Evolutionary conservation across 2,329 filamentous ascomycete species (phyloP), one percentile per base, ranked within the genome.

Genomic region (Claviceps sp.): DNA sequence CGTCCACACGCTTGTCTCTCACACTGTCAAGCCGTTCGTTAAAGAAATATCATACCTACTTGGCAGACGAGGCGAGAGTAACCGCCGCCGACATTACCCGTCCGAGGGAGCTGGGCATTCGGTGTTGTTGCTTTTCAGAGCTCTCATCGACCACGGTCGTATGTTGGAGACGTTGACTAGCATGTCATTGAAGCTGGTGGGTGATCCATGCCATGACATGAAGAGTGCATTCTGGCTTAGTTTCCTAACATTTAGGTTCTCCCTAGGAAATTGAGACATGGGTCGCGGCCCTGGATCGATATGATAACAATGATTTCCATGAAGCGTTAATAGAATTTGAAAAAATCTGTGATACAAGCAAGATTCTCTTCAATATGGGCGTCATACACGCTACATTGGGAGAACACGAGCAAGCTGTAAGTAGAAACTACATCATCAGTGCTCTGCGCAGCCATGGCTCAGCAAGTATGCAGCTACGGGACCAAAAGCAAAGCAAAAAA

Each of bases 271-370:
- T 98, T 70, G 91, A 97, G 73, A 95, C 89, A 48, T 98, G 93
- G 93, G 93, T 97, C 59, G 76, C 84, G 67, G 93, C 93, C 69
- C 81, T 98, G 52, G 82, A 75, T 61, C 84, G 85, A 65, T 98
- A 98, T 73, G 93, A 98, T 72, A 93, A 91, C 72, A 95, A 95
- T 71, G 89, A 98, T 64, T 97, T 95, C 70, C 91, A 97, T 63
- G 86, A 91, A 59, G 83, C 93, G 30, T 72, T 97, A 56, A 79
- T 76, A 60, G 81, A 87, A 55, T 97, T 98, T 65, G 86, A 88
- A 56, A 80, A 77, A 60, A 95, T 98, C 62, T 78, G 86, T 55
- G 93, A 97, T 67, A 98, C 93, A 0, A 96, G 93, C 60, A 97
- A 95, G 75, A 98, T 98, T 56, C 76, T 95, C 55, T 98, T 98